phyloP scores from a whole-genome alignment of 2,329 filamentous ascomycete genomes.

The Trichophyton benhamiae region DNA sequence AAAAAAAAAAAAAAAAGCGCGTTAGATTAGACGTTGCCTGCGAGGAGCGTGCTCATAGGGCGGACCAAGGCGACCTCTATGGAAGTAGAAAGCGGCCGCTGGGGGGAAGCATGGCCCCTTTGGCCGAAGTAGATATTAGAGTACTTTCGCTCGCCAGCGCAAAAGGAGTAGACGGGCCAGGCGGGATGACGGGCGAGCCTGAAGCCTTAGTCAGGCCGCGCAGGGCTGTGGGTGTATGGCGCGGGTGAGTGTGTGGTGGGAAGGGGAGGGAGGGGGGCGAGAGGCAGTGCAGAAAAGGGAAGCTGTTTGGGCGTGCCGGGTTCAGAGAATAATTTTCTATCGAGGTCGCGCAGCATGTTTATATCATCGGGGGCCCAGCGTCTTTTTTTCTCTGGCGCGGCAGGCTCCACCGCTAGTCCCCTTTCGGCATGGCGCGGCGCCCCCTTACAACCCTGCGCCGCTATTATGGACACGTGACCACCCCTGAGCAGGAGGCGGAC shows the following conservation, averaged over 20 bases:
- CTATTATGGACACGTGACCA: slow-evolving; percentile 11
- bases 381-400: slow-evolving; percentile 28
- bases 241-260: not conserved
- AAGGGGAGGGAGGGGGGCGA: not conserved
- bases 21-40: not conserved
- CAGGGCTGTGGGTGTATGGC: not conserved
- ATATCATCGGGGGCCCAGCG: slow-evolving; percentile 32
- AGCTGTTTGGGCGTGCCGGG: not conserved
- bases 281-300: not conserved
- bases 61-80: not conserved
- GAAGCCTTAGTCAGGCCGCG: not conserved
- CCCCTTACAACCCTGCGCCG: slow-evolving; percentile 5
- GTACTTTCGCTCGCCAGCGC: not conserved
- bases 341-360: slow-evolving; percentile 37
- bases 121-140: not conserved
- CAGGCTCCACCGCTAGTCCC: slow-evolving; percentile 24
- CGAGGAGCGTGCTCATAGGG: not conserved
- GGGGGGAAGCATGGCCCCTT: not conserved
- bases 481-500: slow-evolving; percentile 1
- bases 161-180: not conserved
- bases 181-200: not conserved
- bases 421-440: slow-evolving; percentile 17
- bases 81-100: not conserved
- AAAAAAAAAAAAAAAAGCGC: not conserved
- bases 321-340: slow-evolving; percentile 12